Base-by-base conservation (phyloP, 352 stramenopile genomes). In the Salisapilia sapeloensis region DNA sequence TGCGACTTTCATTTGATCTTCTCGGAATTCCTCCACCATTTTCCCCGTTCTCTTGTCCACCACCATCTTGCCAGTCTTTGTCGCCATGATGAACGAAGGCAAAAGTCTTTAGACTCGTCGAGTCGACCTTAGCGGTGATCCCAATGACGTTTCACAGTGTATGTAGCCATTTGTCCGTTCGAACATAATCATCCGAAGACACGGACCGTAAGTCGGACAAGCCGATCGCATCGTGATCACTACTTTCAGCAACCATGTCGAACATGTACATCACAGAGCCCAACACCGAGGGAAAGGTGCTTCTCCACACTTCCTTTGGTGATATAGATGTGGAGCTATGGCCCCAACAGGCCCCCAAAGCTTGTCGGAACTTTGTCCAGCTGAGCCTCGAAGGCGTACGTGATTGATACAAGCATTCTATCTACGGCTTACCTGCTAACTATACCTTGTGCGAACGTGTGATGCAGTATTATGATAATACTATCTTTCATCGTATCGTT, bases 221-320 rank as follows among this genome's bases (percentile, higher is more conserved):
- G n/a, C n/a, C n/a, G n/a, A n/a, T n/a, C n/a, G n/a, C n/a, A n/a
- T 28, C 24, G 24, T n/a, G 24, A n/a, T n/a, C n/a, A n/a, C n/a
- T n/a, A n/a, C n/a, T n/a, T n/a, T 5, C 31, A 15, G 14, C 19
- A 46, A 55, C 35, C 42, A 98, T 98, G 93, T 96, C 83, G 21
- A 92, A 89, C 50, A 93, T 98, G 25, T 98, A 98, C 57, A 84
- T 94, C 32, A 96, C 87, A 2, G 93, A 99, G 69, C 94, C 93
- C 14, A 60, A 75, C 28, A 97, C 93, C 22, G 66, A 92, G 40
- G 94, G 92, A 13, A 96, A 96, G 45, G 86, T 99, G 33, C 57
- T 98, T 16, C 60, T 99, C 24, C 76, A 97, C 46, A 99, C 94
- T 33, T 94, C 82, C 25, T 91, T 96, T 41, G 95, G 95, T n/a